Conservation (phyloP, 371 early-diverging fungal species). For the Mortierella sp. region DNA sequence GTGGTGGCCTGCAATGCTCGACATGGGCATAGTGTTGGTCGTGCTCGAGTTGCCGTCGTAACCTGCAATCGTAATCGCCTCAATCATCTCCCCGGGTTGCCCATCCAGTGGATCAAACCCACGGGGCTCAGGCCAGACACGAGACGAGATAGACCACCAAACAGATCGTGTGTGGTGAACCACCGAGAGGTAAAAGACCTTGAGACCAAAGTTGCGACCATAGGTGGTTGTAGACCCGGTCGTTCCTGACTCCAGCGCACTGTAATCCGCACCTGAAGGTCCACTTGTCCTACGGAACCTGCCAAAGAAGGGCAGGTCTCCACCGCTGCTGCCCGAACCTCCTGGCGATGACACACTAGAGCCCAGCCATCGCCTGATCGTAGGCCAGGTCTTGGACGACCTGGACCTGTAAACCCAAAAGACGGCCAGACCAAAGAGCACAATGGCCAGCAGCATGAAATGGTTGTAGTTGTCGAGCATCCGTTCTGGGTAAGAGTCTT, state of each 20-base stretch:
- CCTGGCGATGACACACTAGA: slow-evolving; percentile 8
- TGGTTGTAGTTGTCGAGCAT: slow-evolving; percentile 55
- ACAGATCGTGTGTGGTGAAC: slow-evolving; percentile 45
- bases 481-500: slow-evolving; percentile 47
- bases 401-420: slow-evolving; percentile 42
- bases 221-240: slow-evolving; percentile 27
- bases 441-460: slow-evolving; percentile 43
- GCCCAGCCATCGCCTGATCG: slow-evolving; percentile 22
- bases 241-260: slow-evolving; percentile 43
- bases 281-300: slow-evolving; percentile 35
- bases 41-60: slow-evolving; percentile 34
- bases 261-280: slow-evolving; percentile 34
- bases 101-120: slow-evolving; percentile 13
- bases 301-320: slow-evolving; percentile 30
- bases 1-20: slow-evolving; percentile 15
- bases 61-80: slow-evolving; percentile 42
- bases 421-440: slow-evolving; percentile 37
- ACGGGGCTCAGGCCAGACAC: slow-evolving; percentile 48
- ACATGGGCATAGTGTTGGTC: slow-evolving; percentile 24
- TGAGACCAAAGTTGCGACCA: slow-evolving; percentile 34
- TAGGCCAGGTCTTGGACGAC: slow-evolving; percentile 25
- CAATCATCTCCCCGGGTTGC: slow-evolving; percentile 25
- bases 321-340: slow-evolving; percentile 19
- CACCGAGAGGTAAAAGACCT: slow-evolving; percentile 41
- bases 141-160: slow-evolving; percentile 46